Percentiles rank a stretch among this genome's conserved stretches.
Evolutionary conservation across 768 basidiomycete genomes (phyloP).

Genomic region (Galerina marginata): DNA sequence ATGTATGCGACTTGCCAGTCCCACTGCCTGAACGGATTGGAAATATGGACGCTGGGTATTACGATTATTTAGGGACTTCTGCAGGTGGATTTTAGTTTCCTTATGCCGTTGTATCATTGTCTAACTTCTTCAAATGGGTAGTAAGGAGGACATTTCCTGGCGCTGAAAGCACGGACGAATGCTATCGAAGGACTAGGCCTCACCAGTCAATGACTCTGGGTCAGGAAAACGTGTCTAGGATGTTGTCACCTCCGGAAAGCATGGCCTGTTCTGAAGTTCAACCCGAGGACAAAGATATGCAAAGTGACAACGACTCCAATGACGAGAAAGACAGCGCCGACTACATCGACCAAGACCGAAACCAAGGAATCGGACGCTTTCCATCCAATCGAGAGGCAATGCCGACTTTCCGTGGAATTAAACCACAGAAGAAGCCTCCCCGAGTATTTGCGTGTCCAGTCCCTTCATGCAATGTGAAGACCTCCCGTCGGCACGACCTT

Average conservation of each 20-base stretch:
- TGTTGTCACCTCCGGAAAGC: not conserved
- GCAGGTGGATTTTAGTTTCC: no score
- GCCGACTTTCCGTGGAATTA: not conserved
- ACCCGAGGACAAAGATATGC: not conserved
- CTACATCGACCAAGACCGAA: not conserved
- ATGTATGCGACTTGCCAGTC: no score
- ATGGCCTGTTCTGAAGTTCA: not conserved
- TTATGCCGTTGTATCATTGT: no score
- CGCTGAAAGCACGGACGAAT: no score
- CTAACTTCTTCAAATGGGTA: no score
- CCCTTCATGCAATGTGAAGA: not conserved
- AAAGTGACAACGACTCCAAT: not conserved
- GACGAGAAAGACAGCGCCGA: not conserved
- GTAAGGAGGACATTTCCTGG: no score
- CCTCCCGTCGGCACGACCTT: not conserved
- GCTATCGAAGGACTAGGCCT: not conserved
- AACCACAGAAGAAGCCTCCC: not conserved
- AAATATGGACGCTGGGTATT: no score
- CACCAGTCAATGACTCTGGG: not conserved
- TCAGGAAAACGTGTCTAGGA: not conserved
- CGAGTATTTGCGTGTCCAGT: not conserved
- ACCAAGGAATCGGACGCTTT: not conserved
- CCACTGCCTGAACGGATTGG: no score
- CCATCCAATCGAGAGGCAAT: not conserved
- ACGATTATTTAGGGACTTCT: no score